These are phyloP conservation scores for Candida bentonensis DNA, from an alignment of 805 yeast genomes.

Conservation along the genomic window DNA sequence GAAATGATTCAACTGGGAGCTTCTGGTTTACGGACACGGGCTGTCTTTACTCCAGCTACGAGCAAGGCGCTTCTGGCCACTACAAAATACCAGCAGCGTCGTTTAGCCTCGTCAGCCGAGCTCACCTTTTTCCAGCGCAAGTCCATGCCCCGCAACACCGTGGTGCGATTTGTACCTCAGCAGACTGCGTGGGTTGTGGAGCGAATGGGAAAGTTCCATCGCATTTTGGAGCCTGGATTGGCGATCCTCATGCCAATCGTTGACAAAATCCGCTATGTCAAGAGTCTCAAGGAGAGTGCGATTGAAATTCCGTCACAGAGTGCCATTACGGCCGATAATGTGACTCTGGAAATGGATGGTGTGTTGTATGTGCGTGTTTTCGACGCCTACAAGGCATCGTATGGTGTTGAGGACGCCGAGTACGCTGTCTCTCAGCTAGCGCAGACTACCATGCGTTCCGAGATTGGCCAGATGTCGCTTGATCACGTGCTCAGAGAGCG, in stretches of 20 bases:
- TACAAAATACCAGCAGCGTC: not conserved
- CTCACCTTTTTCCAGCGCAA: conserved; percentile 48
- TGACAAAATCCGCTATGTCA: conserved; percentile 69
- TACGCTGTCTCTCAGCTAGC: conserved; percentile 78
- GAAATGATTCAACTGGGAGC: too few relatives aligned
- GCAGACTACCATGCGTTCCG: conserved; percentile 83
- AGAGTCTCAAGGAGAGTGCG: conserved; percentile 72
- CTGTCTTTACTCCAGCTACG: too few relatives aligned
- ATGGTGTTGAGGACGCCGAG: conserved; percentile 79
- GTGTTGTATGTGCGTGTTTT: conserved; percentile 62
- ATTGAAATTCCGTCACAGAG: conserved; percentile 72
- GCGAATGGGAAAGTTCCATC: conserved; percentile 73
- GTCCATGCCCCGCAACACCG: conserved; percentile 59
- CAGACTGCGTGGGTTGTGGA: conserved; percentile 87
- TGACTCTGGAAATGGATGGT: conserved; percentile 74
- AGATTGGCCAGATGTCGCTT: conserved; percentile 68
- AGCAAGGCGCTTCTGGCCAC: too few relatives aligned
- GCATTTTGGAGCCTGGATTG: conserved; percentile 60
- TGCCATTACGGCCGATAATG: conserved; percentile 79
- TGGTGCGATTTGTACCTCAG: conserved; percentile 71
- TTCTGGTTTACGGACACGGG: too few relatives aligned
- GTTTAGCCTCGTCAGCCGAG: not conserved
- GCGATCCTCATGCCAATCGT: conserved; percentile 59
- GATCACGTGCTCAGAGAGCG: conserved; percentile 71
- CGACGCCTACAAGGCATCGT: conserved; percentile 75